Evolutionary conservation across 441 rosid genomes (phyloP).

Genomic region (Euphorbia neoarborescens): DNA sequence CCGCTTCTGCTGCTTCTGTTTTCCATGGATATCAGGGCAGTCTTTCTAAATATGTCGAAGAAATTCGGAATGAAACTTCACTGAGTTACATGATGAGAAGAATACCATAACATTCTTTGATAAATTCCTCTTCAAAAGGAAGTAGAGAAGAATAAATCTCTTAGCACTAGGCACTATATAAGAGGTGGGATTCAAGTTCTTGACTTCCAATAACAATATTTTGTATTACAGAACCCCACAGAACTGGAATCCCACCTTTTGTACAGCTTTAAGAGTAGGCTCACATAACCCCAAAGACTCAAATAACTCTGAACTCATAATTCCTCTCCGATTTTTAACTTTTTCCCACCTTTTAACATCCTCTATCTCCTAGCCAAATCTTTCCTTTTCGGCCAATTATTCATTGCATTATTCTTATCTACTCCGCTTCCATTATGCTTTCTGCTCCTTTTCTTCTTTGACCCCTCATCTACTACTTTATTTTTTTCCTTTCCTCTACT

Average conservation of each 20-base stretch:
- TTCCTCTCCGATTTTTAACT: conserved; percentile 43
- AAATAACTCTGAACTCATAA: conserved; percentile 68
- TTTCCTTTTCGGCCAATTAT: conserved; percentile 23
- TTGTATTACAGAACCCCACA: no score
- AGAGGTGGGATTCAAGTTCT: conserved; percentile 75
- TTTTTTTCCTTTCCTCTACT: conserved; percentile 29
- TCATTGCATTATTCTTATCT: conserved; percentile 1
- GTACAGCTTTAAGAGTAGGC: conserved; percentile 54
- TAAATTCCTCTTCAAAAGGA: conserved; percentile 76
- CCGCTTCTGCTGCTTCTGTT: conserved; percentile 82
- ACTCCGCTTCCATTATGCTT: conserved; percentile 40
- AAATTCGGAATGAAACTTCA: conserved; percentile 77
- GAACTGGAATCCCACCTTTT: conserved; percentile 67
- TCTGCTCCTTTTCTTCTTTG: conserved; percentile 42
- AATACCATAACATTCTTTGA: conserved; percentile 96
- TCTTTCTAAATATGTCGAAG: conserved; percentile 66
- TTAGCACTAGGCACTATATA: conserved; percentile 76
- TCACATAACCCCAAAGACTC: conserved; percentile 65
- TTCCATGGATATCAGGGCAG: conserved; percentile 83
- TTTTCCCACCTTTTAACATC: conserved; percentile 24
- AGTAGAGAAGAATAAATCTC: conserved; percentile 76
- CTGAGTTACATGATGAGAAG: conserved; percentile 94
- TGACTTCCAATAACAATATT: no score
- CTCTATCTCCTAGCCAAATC: conserved; percentile 23
- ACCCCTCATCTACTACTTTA: conserved; percentile 17